Conservation (phyloP, 129 eudicot genomes). For the Ambrosia trifida region DNA sequence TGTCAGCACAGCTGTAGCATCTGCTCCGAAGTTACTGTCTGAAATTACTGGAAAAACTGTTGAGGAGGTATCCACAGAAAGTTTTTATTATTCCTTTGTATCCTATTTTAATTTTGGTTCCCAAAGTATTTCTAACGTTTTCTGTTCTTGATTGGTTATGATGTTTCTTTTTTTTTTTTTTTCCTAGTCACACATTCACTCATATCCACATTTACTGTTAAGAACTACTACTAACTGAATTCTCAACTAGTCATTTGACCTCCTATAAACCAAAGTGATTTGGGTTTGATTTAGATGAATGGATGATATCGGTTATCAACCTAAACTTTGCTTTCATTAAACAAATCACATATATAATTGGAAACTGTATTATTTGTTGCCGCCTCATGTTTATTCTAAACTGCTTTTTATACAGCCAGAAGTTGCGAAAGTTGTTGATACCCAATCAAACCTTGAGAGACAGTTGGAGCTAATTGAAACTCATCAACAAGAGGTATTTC, state of each 20-base stretch:
- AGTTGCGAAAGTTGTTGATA: conserved; percentile 92
- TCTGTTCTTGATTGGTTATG: not conserved
- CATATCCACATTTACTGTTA: conserved; percentile 9
- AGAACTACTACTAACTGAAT: not conserved
- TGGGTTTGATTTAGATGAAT: not conserved
- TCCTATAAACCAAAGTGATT: conserved; percentile 7
- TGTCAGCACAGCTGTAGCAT: conserved; percentile 40
- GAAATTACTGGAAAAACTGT: conserved; percentile 96
- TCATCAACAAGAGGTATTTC: conserved; percentile 88
- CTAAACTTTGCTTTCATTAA: not conserved
- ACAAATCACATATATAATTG: conserved; percentile 1
- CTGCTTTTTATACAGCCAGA: conserved; percentile 57
- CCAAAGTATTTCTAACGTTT: not conserved
- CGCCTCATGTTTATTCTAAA: conserved; percentile 20
- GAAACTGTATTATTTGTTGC: conserved; percentile 1
- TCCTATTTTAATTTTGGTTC: conserved; percentile 6
- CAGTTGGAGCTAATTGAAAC: conserved; percentile 95
- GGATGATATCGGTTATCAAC: not conserved
- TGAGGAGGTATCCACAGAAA: conserved; percentile 65
- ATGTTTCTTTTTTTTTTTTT: not conserved
- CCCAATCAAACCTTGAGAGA: conserved; percentile 82
- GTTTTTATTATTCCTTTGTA: not conserved
- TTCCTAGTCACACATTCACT: not conserved
- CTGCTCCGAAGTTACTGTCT: conserved; percentile 86
- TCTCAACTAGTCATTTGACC: conserved; percentile 19